Base-by-base conservation (phyloP, 2,329 filamentous ascomycete genomes). In the Teratosphaeria nubilosa region DNA sequence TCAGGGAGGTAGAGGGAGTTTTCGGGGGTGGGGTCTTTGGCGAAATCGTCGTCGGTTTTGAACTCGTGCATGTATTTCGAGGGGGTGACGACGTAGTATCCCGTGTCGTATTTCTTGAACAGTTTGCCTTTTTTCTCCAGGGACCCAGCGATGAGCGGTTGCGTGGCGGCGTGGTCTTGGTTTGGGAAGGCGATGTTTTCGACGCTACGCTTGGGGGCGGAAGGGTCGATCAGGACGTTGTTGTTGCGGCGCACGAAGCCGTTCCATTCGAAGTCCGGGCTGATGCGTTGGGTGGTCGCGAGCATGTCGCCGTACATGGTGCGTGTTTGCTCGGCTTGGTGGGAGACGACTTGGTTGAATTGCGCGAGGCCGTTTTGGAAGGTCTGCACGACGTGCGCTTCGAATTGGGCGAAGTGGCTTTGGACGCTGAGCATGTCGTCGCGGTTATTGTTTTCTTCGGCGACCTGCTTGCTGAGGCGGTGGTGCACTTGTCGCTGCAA, bases 391-490 rank as follows among this genome's bases (percentile, higher is more conserved):
- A 97, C 79, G 71, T 97, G 91, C 0, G 85, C 80, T 74, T 99
- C 94, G 66, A 97, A 99, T 41, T 85, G 80, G 58, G 86, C 80
- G 71, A 97, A 96, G 72, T 90, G 90, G 76, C 87, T 86, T 75
- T 99, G 94, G n/a, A 96, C 88, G 10, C 86, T 82, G 62, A 99
- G 82, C 58, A 97, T 82, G 71, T 99, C 94, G 71, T 95, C 90
- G 63, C 87, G 85, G 76, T 95, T 92, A 78, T 91, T 95, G 80
- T 99, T 99, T 78, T 99, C 94, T 70, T 96, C 90, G 53, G 90
- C 79, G 37, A 97, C 83, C 77, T 99, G 94, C 78, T 88, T 92
- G 80, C 90, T 86, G 57, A 99, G 79, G 51, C 91, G 86, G 76
- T 96, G 83, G 63, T 89, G 76, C 59, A 96, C 85, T 60, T 89